Conservation (phyloP, 345 rosid genomes). For the Cochlearia excelsa region DNA sequence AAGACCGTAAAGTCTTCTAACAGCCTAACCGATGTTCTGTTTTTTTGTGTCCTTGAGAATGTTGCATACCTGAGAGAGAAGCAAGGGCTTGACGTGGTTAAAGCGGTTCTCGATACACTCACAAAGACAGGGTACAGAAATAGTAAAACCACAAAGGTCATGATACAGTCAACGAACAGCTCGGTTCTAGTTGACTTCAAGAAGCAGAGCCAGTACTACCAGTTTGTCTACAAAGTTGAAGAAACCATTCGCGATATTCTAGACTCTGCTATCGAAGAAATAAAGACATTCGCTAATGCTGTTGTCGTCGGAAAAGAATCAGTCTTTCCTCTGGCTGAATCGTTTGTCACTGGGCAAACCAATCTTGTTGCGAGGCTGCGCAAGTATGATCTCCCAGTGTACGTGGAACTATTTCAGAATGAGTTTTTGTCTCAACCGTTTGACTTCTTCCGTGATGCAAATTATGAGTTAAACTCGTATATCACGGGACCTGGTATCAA, state of each 20-base stretch:
- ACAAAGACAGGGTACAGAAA: neutral
- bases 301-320: neutral
- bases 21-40: neutral
- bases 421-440: neutral
- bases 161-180: neutral
- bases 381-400: neutral
- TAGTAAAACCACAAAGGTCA: neutral
- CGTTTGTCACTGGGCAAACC: neutral
- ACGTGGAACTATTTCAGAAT: neutral
- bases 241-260: neutral
- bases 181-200: neutral
- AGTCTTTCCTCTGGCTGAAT: neutral
- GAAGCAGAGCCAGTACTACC: neutral
- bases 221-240: neutral
- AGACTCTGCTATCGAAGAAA: neutral
- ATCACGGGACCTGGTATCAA: neutral
- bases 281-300: neutral
- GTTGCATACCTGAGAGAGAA: neutral
- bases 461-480: neutral
- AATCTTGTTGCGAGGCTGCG: neutral
- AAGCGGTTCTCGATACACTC: neutral
- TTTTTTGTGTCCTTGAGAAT: neutral
- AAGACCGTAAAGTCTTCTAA: too few relatives aligned
- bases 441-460: neutral
- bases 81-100: neutral